Base-by-base conservation (phyloP, 306 rosid species). In the Rubus idaeus region DNA sequence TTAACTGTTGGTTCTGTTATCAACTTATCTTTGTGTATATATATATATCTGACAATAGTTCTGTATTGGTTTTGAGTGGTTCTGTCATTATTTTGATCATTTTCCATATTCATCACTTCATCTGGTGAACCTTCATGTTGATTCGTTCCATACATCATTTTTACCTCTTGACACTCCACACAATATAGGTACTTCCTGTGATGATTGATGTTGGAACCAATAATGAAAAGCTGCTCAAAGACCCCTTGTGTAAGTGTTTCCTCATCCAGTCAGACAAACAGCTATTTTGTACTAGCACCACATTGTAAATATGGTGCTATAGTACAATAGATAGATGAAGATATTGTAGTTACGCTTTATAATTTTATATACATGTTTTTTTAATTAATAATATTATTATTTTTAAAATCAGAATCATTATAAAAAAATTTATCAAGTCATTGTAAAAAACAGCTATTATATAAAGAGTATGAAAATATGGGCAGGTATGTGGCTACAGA, bases 141-240 rank as follows among this genome's bases (percentile, higher is more conserved):
- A 44, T 58, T 58, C 5, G 5, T 45, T 14, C 11, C 50, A 26
- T 26, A 14, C 60, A 26, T 18, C 58, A 11, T 61, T 17, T 21
- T 62, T 44, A 17, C 45, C 26, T 21, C 13, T 63, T 55, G 12
- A 40, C 4, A 18, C 5, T 66, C 65, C 50, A 63, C 62, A 42
- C 77, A 39, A 39, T 13, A 45, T 76, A 96, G 99, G 99, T 96
- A 72, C 99, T 96, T 78, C 98, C 99, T 67, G 96, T 96, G 67
- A 96, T 96, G 99, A 91, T 96, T 91, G 99, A 96, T 71, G 93
- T 92, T 67, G 99, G 99, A 75, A 96, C 97, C 81, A 91, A 96
- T 90, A 96, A 92, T 77, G 91, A 91, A 82, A 86, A 85, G 88
- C 78, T 96, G 76, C 88, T 92, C 18, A 76, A 92, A 62, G 97